phyloP scores from a whole-genome alignment of 345 rosid genomes.

The Aquilaria sinensis region DNA sequence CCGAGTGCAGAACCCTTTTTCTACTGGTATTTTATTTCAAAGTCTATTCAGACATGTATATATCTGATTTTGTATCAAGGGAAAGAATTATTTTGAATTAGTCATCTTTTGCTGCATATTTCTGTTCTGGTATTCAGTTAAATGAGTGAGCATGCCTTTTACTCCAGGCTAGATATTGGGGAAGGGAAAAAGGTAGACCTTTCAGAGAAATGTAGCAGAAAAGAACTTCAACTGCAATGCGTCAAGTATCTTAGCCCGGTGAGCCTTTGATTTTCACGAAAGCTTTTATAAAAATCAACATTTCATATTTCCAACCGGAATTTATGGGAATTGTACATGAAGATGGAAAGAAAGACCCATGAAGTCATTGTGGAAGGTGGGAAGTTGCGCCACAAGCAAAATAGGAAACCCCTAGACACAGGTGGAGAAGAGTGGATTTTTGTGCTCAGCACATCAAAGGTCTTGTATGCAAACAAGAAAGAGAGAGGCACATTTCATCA shows the following conservation, averaged over 20 bases:
- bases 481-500: constrained; percentile 63
- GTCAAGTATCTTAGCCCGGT: constrained; percentile 78
- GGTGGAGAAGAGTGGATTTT: constrained; percentile 73
- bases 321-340: not conserved
- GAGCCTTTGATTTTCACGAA: constrained; percentile 7
- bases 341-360: constrained; percentile 84
- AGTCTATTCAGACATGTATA: too few relatives aligned
- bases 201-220: constrained; percentile 64
- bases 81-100: too few relatives aligned
- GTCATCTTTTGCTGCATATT: too few relatives aligned
- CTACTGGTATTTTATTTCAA: constrained; percentile 55
- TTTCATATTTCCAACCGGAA: not conserved
- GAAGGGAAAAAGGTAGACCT: constrained; percentile 87
- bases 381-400: constrained; percentile 54
- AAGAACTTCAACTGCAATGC: constrained; percentile 79
- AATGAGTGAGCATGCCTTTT: not conserved
- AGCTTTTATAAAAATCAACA: constrained; percentile 11
- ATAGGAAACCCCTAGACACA: constrained; percentile 56
- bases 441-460: constrained; percentile 58
- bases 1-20: constrained; percentile 95
- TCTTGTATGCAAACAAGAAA: constrained; percentile 52
- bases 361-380: constrained; percentile 75
- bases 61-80: too few relatives aligned
- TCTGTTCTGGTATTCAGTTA: too few relatives aligned
- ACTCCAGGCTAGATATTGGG: constrained; percentile 89